Evolutionary conservation across 805 yeast species (phyloP), one percentile per base, ranked within the genome.

Genomic region (Ogataea trehaloabstinens): DNA sequence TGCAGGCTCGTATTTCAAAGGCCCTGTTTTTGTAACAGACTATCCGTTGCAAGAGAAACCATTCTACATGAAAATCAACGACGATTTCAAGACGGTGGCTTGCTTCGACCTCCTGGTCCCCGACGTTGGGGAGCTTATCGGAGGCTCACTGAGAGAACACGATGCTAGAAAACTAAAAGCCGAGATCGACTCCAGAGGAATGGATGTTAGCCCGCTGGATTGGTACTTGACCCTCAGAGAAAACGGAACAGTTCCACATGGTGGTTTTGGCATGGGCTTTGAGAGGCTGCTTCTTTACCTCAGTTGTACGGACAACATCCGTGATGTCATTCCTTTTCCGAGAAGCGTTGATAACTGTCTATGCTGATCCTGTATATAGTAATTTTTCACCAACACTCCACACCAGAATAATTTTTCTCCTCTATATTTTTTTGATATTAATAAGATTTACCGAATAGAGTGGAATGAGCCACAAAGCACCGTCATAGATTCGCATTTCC

Each of bases 221-320:
- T 93, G 99, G 99, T 93, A 90, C 56, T 49, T 82, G 19, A 74
- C 81, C 1, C 68, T 85, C 6, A 70, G 99, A 43, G 67, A 67
- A 44, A 80, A 84, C 50, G 98, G 97, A 0, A 67, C 85, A 2
- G 82, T 82, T 17, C 96, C 97, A 0, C 98, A 91, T 58, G 99
- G 99, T 34, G 99, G 99, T 0, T 93, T 84, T 63, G 99, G 99
- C 0, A 68, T 93, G 70, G 99, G 99, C 0, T 78, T 90, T 49
- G 99, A 93, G 60, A 68, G 99, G 43, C 63, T 93, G 21, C 60
- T 93, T 12, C 78, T 84, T 38, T 90, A 82, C 49, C 64, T 89
- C 39, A 71, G 80, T 6, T 88, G 81, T 3, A 69, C 82, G 15
- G 90, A 82, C 21, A 93, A 90, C 56, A 78, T 93, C 30, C 74